Percentiles rank a stretch among this genome's conserved stretches.
phyloP scores from a whole-genome alignment of 768 basidiomycete species.

The Kockovaella imperatae region DNA sequence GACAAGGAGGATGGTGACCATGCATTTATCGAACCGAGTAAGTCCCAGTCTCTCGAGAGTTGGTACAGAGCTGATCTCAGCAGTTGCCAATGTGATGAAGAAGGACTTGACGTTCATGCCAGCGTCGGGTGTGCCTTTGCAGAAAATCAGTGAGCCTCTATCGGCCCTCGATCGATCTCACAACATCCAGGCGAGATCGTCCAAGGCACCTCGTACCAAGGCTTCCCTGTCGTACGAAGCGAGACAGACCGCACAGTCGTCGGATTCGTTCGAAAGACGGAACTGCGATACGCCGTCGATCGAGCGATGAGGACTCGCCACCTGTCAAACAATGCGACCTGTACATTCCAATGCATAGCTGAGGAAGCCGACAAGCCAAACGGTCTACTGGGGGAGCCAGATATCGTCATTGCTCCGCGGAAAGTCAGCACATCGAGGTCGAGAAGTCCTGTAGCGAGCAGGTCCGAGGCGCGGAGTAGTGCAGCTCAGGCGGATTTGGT shows the following conservation, averaged over 20 bases:
- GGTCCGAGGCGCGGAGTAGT: conserved; percentile 11
- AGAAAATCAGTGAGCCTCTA: conserved; percentile 62
- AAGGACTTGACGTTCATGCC: conserved; percentile 65
- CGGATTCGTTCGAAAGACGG: conserved; percentile 82
- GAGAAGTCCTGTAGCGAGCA: conserved; percentile 5
- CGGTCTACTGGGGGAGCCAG: conserved; percentile 15
- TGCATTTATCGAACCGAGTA: conserved; percentile 82
- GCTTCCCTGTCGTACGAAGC: conserved; percentile 75
- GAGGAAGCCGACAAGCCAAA: conserved; percentile 6
- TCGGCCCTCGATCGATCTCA: neutral
- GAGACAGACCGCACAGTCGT: conserved; percentile 57
- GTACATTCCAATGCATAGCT: conserved; percentile 58
- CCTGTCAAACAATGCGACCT: conserved; percentile 58
- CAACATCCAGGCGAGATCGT: conserved; percentile 58
- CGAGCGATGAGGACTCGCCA: conserved; percentile 61
- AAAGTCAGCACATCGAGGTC: conserved; percentile 2
- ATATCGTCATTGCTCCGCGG: conserved; percentile 26
- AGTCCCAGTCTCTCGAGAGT: conserved; percentile 23
- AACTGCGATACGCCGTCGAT: conserved; percentile 76
- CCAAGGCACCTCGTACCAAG: conserved; percentile 67
- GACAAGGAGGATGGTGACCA: conserved; percentile 54
- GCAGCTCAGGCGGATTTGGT: conserved; percentile 40
- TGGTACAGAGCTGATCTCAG: neutral
- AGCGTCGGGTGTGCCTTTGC: conserved; percentile 66
- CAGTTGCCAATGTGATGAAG: conserved; percentile 86